Percentiles rank a stretch among this genome's conserved stretches.
These are phyloP conservation scores for Colletotrichum sp. DNA, from an alignment of 2,329 filamentous ascomycete species.

Conservation along the genomic window DNA sequence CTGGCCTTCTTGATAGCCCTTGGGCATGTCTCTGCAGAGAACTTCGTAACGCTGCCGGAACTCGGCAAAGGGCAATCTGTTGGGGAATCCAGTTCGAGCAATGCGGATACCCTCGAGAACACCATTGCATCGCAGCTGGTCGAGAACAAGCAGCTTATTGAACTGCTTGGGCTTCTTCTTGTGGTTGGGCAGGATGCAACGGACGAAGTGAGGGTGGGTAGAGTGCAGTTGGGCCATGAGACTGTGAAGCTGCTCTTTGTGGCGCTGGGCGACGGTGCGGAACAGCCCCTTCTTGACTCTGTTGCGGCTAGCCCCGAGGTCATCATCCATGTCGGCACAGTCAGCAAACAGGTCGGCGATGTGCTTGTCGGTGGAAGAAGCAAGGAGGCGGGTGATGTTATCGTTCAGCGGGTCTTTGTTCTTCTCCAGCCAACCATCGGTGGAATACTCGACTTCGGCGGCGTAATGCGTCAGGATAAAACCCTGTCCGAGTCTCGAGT, in stretches of 20 bases:
- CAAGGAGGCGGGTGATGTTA: constrained; percentile 89
- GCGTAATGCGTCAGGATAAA: constrained; percentile 98
- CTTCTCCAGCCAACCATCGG: constrained; percentile 95
- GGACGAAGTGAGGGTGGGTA: constrained; percentile 97
- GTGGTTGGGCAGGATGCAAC: constrained; percentile 97
- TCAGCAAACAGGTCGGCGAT: constrained; percentile 86
- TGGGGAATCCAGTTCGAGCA: constrained; percentile 95
- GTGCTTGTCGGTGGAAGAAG: constrained; percentile 81
- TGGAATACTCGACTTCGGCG: constrained; percentile 96
- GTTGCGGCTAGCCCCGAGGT: constrained; percentile 68
- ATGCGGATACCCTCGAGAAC: constrained; percentile 98
- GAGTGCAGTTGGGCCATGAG: constrained; percentile 94
- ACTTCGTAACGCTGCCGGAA: constrained; percentile 97
- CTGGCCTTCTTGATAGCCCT: constrained; percentile 90
- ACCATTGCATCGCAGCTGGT: constrained; percentile 98
- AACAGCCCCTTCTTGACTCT: constrained; percentile 97
- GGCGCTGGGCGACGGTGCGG: constrained; percentile 92
- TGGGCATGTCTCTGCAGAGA: constrained; percentile 86
- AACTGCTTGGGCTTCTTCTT: constrained; percentile 96
- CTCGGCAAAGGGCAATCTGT: constrained; percentile 88
- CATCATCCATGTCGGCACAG: constrained; percentile 83
- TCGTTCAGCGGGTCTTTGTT: constrained; percentile 99
- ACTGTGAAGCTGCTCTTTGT: constrained; percentile 98
- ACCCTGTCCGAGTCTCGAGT: constrained; percentile 85
- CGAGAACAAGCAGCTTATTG: constrained; percentile 88